Evolutionary conservation across 352 stramenopile genomes (phyloP).

Genomic region (Thraustotheca clavata): DNA sequence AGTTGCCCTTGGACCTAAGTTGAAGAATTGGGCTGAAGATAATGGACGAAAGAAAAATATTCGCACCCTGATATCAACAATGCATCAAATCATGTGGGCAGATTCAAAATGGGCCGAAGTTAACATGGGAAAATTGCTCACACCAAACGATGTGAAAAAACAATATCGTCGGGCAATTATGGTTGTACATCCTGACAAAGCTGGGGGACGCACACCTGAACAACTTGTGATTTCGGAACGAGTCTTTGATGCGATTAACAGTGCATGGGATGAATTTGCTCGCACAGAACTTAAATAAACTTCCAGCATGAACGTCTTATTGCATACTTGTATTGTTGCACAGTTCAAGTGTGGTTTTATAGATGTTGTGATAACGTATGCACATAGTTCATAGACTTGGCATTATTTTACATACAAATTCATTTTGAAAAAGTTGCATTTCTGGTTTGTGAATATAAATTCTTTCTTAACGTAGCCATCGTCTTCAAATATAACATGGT

Average conservation of each 20-base stretch:
- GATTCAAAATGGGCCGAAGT: constrained; percentile 81
- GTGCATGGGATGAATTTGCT: constrained; percentile 79
- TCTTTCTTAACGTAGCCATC: too few species aligned
- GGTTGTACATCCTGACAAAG: constrained; percentile 89
- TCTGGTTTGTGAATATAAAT: too few species aligned
- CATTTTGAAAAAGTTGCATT: too few species aligned
- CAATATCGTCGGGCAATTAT: constrained; percentile 89
- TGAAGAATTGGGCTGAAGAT: constrained; percentile 79
- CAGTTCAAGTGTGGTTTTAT: too few species aligned
- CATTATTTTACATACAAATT: too few species aligned
- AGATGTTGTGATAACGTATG: too few species aligned
- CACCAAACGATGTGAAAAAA: constrained; percentile 86
- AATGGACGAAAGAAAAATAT: constrained; percentile 88
- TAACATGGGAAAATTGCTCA: constrained; percentile 88
- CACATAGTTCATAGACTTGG: too few species aligned
- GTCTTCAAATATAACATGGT: too few species aligned
- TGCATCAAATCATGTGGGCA: constrained; percentile 89
- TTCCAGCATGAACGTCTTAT: too few species aligned
- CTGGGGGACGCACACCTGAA: constrained; percentile 70
- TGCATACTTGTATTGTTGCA: too few species aligned
- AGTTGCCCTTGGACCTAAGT: constrained; percentile 46
- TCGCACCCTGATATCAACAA: constrained; percentile 83
- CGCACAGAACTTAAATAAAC: constrained; percentile 21
- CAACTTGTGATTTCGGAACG: constrained; percentile 86
- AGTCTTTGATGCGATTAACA: constrained; percentile 86